Evolutionary conservation across 306 rosid genomes (phyloP).

Genomic region (Trifolium subterraneum): DNA sequence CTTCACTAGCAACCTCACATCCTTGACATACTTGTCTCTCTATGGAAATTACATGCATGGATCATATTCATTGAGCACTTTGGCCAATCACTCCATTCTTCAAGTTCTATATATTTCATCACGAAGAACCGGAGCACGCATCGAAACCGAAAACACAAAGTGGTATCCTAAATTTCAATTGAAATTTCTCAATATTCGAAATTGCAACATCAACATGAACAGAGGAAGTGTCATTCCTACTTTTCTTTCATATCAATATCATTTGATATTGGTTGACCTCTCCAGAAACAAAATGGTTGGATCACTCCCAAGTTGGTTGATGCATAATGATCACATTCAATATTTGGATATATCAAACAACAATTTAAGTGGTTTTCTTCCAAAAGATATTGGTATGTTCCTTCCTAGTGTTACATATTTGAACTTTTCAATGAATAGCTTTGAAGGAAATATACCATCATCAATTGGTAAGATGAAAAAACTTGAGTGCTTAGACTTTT

Average conservation of each 20-base stretch:
- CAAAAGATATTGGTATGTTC: neutral
- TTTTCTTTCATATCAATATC: constrained; percentile 35
- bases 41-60: neutral
- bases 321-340: neutral
- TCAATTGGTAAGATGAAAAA: neutral
- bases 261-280: neutral
- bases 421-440: neutral
- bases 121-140: neutral
- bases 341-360: neutral
- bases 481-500: neutral
- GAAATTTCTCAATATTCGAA: neutral
- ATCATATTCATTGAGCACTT: neutral
- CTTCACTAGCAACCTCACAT: neutral
- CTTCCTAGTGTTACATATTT: neutral
- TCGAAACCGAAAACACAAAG: neutral
- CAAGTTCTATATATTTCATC: neutral
- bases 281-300: neutral
- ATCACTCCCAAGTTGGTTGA: neutral
- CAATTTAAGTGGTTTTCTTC: neutral
- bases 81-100: neutral
- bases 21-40: neutral
- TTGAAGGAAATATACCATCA: neutral
- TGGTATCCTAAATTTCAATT: constrained; percentile 46
- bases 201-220: constrained; percentile 36
- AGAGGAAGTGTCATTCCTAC: neutral